phyloP scores from a whole-genome alignment of 805 yeast genomes.

The Suhomyces kilbournensis region DNA sequence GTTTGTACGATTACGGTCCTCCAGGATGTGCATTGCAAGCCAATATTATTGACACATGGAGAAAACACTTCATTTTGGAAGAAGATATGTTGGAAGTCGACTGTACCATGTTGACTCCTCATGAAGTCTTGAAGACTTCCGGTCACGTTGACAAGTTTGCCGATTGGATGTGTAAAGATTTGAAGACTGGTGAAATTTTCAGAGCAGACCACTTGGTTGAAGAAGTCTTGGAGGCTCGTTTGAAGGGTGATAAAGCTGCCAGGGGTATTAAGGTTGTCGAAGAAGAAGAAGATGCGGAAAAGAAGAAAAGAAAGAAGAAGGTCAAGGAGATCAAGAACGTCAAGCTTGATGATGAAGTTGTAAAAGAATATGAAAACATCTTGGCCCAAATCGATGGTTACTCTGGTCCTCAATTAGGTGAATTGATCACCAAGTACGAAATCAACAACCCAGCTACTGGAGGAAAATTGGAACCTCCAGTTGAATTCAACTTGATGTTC shows the following conservation, averaged over 20 bases:
- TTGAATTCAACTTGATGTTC: constrained; percentile 96
- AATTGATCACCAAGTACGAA: constrained; percentile 74
- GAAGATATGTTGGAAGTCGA: constrained; percentile 99
- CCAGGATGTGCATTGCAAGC: constrained; percentile 99
- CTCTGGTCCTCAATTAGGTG: constrained; percentile 90
- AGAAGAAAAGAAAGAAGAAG: constrained; percentile 71
- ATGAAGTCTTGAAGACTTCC: constrained; percentile 95
- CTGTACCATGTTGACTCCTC: constrained; percentile 96
- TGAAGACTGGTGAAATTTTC: constrained; percentile 95
- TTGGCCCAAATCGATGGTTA: constrained; percentile 94
- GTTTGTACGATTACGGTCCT: constrained; percentile 97
- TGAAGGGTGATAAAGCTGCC: constrained; percentile 96
- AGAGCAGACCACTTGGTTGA: constrained; percentile 98
- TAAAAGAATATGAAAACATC: constrained; percentile 76
- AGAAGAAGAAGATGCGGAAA: constrained; percentile 59
- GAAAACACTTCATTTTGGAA: constrained; percentile 94
- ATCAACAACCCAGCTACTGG: constrained; percentile 92
- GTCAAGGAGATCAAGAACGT: constrained; percentile 95
- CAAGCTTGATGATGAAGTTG: constrained; percentile 78
- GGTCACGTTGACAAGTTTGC: constrained; percentile 99
- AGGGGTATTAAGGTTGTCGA: constrained; percentile 68
- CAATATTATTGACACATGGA: constrained; percentile 90
- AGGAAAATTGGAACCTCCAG: constrained; percentile 82
- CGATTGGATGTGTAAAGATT: constrained; percentile 98
- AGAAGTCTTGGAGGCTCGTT: constrained; percentile 93